Evolutionary conservation across 192 early-diverging fungal species (phyloP), one percentile per base, ranked within the genome.

Genomic region (Coemansia sp.): DNA sequence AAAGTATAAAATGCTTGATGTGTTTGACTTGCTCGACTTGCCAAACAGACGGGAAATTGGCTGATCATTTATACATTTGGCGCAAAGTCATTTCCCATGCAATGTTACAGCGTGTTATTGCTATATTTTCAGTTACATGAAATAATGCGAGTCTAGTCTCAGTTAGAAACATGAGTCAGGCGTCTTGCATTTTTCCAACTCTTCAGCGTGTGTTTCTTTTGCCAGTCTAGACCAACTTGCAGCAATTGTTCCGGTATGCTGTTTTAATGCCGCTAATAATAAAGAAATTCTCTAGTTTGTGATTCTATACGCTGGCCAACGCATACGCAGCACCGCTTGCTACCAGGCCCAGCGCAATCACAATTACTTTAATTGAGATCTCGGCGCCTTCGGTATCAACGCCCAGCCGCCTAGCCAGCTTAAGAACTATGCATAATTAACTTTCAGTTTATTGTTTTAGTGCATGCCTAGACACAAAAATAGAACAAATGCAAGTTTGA

Each of bases 241-340:
- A 9, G 48, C 48, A 17, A 21, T 19, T n/a, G 10, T 20, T 6
- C 36, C 17, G 21, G 15, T 57, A 25, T 57, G 10, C 17, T 57
- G 21, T 54, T 54, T 14, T 14, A 38, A 38, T 57, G 15, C 11
- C 36, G 26, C 17, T 38, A 19, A n/a, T 55, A 53, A 31, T n/a
- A 42, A 42, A 42, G 15, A 31, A 37, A 37, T n/a, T n/a, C 14
- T 56, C 54, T 25, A 25, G 54, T 12, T 57, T 38, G n/a, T 38
- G n/a, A 8, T 8, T n/a, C 26, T 22, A 57, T 57, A 62, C 20
- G 25, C 65, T 54, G 53, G 67, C 62, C 17, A 79, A 60, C 12
- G 56, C 61, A 46, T 79, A 79, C 7, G 71, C 76, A 2, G 76
- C 64, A 31, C 56, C 53, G 8, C 47, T 37, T 17, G 66, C 76